Percentiles rank a stretch among this genome's conserved stretches.
Evolutionary conservation across 164 flowering plant genomes (phyloP).

Genomic region (Liriodendron chinense): DNA sequence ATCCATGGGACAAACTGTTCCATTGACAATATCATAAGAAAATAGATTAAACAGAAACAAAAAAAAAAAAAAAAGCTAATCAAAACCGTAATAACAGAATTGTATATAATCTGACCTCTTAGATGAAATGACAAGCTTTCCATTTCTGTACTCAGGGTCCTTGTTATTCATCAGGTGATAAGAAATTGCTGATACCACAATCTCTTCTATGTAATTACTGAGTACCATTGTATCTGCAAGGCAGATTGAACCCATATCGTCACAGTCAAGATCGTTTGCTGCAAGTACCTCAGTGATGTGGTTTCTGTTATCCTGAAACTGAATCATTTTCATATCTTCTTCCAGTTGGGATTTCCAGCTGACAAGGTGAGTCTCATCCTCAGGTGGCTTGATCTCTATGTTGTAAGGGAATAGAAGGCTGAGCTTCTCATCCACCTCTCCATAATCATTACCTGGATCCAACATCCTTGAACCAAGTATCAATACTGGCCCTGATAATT

Average conservation of each 20-base stretch:
- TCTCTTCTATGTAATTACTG: conserved; percentile 81
- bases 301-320: conserved; percentile 71
- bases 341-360: conserved; percentile 88
- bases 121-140: conserved; percentile 82
- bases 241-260: conserved; percentile 77
- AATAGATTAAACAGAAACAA: neutral
- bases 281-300: conserved; percentile 87
- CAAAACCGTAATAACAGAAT: neutral
- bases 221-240: conserved; percentile 64
- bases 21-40: conserved; percentile 10
- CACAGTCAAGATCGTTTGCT: conserved; percentile 83
- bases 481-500: conserved; percentile 72
- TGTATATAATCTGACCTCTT: conserved; percentile 45
- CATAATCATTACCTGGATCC: conserved; percentile 34
- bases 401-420: conserved; percentile 70
- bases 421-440: conserved; percentile 69
- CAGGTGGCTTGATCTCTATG: conserved; percentile 83
- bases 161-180: conserved; percentile 86
- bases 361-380: conserved; percentile 67
- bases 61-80: neutral
- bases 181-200: conserved; percentile 89
- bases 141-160: conserved; percentile 79
- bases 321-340: conserved; percentile 87
- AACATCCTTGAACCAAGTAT: conserved; percentile 79
- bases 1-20: conserved; percentile 85